Evolutionary conservation across 352 stramenopile species (phyloP).

Genomic region (Phytophthora syringae): DNA sequence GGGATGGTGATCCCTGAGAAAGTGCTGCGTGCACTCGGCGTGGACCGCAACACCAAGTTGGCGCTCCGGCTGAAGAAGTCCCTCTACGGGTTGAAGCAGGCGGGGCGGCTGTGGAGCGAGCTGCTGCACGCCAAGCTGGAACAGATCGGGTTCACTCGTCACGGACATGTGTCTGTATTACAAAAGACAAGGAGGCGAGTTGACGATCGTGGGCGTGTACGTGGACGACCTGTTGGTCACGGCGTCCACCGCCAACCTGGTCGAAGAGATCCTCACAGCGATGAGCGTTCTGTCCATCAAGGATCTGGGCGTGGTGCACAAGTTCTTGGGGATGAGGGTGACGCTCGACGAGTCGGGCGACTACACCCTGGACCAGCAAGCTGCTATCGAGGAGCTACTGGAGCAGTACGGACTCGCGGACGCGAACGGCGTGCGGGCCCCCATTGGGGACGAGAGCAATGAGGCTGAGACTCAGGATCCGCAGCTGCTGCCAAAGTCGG

Average conservation of each 20-base stretch:
- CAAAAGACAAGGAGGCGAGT: not conserved
- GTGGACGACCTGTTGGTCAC: conserved; percentile 41
- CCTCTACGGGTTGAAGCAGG: not conserved
- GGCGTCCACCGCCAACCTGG: not conserved
- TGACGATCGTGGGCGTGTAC: not conserved
- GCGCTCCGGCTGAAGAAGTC: not conserved
- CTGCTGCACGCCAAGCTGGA: not conserved
- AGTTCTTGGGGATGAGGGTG: conserved; percentile 41
- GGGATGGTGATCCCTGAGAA: not conserved
- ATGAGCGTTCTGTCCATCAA: conserved; percentile 34
- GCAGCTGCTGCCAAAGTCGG: too few relatives aligned
- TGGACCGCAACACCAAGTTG: not conserved
- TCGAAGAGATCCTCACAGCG: conserved; percentile 2
- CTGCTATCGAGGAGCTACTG: not conserved
- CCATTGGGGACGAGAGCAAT: too few relatives aligned
- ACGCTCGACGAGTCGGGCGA: not conserved
- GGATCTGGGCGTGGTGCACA: conserved; percentile 27
- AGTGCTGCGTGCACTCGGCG: not conserved
- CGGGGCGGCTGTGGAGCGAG: not conserved
- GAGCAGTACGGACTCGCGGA: too few relatives aligned
- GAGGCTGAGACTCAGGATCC: too few relatives aligned
- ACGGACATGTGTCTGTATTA: not conserved
- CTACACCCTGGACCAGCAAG: not conserved
- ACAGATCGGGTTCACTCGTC: not conserved
- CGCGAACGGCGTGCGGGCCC: too few relatives aligned